phyloP scores from a whole-genome alignment of 495 filamentous ascomycete genomes.

The Rostrohypoxylon terebratum region DNA sequence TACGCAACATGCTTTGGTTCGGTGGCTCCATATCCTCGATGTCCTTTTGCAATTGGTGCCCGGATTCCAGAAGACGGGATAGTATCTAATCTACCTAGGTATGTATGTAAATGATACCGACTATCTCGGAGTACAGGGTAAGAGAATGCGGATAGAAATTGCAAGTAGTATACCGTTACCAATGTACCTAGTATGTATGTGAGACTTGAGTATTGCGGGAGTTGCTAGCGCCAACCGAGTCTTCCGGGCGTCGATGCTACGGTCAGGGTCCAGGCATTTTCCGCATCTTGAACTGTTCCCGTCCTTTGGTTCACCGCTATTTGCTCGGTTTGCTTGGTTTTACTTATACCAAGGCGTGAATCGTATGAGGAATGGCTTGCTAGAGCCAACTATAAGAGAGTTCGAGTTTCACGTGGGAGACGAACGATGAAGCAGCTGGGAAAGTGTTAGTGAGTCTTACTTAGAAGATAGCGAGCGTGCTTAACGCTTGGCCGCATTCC shows the following conservation, averaged over 20 bases:
- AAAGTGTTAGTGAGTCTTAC: background rate
- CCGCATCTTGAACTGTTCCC: background rate
- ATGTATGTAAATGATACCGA: background rate
- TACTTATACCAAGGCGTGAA: slow-evolving; percentile 12
- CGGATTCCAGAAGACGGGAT: background rate
- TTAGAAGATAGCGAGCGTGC: background rate
- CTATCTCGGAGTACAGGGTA: background rate
- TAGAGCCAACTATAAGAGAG: background rate
- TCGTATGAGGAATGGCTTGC: slow-evolving; percentile 22
- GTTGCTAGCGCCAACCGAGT: slow-evolving; percentile 22
- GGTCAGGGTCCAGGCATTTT: slow-evolving; percentile 16
- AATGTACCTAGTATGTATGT: background rate
- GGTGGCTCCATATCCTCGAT: background rate
- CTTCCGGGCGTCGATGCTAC: slow-evolving; percentile 20
- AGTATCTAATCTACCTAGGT: background rate
- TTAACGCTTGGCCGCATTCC: slow-evolving; percentile 21
- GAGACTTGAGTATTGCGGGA: background rate
- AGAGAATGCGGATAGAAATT: background rate
- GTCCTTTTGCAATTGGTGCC: background rate
- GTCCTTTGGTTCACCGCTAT: slow-evolving; percentile 38
- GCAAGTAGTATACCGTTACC: background rate
- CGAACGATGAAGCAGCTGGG: background rate
- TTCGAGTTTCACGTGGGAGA: slow-evolving; percentile 5
- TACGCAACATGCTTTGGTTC: background rate
- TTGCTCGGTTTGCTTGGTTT: slow-evolving; percentile 1